A percentile compares a stretch with the other conserved stretches of the same genome.
phyloP scores from a whole-genome alignment of 2,329 filamentous ascomycete genomes.

The Cercospora beticola region DNA sequence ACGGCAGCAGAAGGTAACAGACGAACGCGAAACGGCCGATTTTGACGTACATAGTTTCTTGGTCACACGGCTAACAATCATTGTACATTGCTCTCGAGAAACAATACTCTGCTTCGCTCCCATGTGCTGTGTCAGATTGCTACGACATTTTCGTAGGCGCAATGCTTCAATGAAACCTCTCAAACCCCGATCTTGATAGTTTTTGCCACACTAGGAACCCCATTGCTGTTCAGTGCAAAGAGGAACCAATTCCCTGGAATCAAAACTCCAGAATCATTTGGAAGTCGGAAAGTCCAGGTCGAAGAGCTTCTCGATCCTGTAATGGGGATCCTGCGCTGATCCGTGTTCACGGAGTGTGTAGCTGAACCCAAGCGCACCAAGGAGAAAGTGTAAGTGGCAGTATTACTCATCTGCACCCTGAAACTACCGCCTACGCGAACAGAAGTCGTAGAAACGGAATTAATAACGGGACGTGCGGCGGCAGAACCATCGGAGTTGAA shows the following conservation, averaged over 20 bases:
- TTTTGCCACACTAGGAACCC: constrained; percentile 7
- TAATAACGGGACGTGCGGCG: constrained; percentile 6
- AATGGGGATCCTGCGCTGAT: constrained; percentile 56
- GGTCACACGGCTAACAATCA: neutral
- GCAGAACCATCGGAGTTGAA: constrained; percentile 39
- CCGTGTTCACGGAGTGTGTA: constrained; percentile 59
- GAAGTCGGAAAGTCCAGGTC: constrained; percentile 45
- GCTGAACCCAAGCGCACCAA: constrained; percentile 52
- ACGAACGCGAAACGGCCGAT: neutral
- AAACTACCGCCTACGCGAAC: neutral
- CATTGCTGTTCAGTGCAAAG: constrained; percentile 41
- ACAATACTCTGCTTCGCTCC: neutral
- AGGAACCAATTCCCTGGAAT: constrained; percentile 57
- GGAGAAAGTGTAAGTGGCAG: neutral
- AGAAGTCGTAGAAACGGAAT: neutral
- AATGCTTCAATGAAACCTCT: neutral
- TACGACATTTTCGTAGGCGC: too few relatives aligned
- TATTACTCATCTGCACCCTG: constrained; percentile 2
- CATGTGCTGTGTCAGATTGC: too few relatives aligned
- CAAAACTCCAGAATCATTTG: constrained; percentile 50
- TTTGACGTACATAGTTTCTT: neutral
- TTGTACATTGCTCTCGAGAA: neutral
- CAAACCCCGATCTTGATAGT: neutral
- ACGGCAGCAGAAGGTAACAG: neutral
- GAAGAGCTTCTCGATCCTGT: constrained; percentile 31